Percentiles rank a stretch among this genome's conserved stretches.
Evolutionary conservation across 169 alveolate species (phyloP).

Genomic region (Perkinsus olseni): DNA sequence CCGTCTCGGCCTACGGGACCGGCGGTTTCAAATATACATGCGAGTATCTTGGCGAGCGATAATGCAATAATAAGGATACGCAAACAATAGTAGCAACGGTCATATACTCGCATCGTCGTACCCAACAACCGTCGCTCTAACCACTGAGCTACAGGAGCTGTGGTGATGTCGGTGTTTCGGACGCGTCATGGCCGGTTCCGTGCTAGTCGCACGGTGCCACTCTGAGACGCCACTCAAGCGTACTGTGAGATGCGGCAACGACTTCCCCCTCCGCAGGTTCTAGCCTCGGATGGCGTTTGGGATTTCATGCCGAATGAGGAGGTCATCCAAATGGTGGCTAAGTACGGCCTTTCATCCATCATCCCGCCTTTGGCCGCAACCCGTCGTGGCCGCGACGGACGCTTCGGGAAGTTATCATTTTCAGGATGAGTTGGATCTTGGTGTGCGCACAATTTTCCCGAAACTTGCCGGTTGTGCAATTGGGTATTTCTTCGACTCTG

Average conservation of each 20-base stretch:
- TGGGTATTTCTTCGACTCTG: too few species aligned
- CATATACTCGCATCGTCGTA: too few species aligned
- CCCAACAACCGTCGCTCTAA: constrained; percentile 4
- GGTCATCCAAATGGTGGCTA: constrained; percentile 48
- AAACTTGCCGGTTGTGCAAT: too few species aligned
- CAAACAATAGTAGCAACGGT: too few species aligned
- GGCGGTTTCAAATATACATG: not conserved
- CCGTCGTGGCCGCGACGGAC: too few species aligned
- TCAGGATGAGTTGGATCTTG: too few species aligned
- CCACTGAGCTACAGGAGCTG: constrained; percentile 2
- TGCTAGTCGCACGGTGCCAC: too few species aligned
- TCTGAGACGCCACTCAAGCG: too few species aligned
- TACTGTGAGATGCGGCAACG: not conserved
- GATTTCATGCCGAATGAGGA: constrained; percentile 50
- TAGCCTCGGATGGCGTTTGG: constrained; percentile 79
- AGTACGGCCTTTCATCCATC: constrained; percentile 10
- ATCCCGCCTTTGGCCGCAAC: not conserved
- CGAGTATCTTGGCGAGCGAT: not conserved
- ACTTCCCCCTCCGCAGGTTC: constrained; percentile 7
- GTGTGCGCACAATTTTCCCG: too few species aligned
- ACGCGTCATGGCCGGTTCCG: too few species aligned
- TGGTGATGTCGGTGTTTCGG: not conserved
- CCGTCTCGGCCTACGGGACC: not conserved
- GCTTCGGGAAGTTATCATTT: too few species aligned
- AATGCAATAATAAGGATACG: not conserved